Base-by-base conservation (phyloP, 1,139 yeast species). In the Maudiozyma humilis region DNA sequence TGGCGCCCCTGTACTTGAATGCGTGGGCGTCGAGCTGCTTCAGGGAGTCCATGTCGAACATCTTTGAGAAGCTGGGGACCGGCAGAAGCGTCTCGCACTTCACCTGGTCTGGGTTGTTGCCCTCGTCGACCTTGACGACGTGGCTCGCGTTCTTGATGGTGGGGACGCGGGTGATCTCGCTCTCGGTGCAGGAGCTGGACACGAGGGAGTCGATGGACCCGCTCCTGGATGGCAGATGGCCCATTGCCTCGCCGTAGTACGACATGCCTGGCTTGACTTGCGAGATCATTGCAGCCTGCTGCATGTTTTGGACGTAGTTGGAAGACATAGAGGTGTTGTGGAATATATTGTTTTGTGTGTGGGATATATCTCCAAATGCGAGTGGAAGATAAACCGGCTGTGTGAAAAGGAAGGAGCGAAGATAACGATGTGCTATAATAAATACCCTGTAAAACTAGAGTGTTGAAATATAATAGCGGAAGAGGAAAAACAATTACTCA, bases 1-100 rank as follows among this genome's bases (percentile, higher is more conserved):
- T 13, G 32, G 38, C 38, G 23, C 34, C 38, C 35, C 32, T 42
- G 23, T 36, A 38, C 36, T 42, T 42, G 29, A 42, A 33, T 23
- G 40, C 45, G 31, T 42, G 20, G 31, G 14, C 12, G 20, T 37
- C 40, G 15, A 37, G 31, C 18, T 29, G 19, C 15, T 37, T 37
- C 18, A 37, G 14, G 8, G 40, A 29, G 18, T 37, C 23, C 5
- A 16, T 12, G 18, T 37, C 40, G 7, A 37, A 29, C n/a, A 29
- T 20, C 15, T 31, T 38, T 3, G 42, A 27, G 13, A 34, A 14
- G 25, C 33, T 25, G 8, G 41, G 32, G 10, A 36, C 31, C 10
- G 45, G 45, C 20, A 42, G 20, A n/a, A 42, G 25, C 12, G 44
- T 38, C 20, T 38, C 42, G 27, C 38, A 36, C 27, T 41, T 41